Evolutionary conservation across 169 alveolate species (phyloP), one percentile per base, ranked within the genome.

Genomic region (Cytauxzoon felis): DNA sequence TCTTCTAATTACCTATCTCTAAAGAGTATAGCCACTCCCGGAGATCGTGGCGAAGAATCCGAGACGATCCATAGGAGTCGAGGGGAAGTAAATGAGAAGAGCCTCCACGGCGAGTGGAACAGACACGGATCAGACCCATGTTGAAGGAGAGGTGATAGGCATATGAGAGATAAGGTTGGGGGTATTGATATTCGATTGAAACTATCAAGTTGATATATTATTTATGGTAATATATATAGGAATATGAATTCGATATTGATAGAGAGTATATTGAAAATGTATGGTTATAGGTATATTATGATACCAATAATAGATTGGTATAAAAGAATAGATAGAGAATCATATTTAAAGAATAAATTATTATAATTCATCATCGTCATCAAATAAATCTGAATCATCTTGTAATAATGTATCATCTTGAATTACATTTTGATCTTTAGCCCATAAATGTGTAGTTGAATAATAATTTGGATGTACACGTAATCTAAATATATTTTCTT

Each of bases 381-480:
- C 13, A 48, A 16, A 11, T 13, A 38, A 38, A 38, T 38, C 45
- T 38, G 13, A 13, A 13, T 16, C 57, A 16, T 48, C 57, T 13
- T n/a, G 13, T 38, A n/a, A 38, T 13, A 13, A 13, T 13, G 13
- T 16, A 43, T 48, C 13, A 48, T 48, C 26, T 48, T 16, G 13
- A 13, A 13, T 13, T 48, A 48, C 26, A n/a, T n/a, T 13, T 13
- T 48, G 5, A 9, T 68, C 38, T 69, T 84, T 33, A 5, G 49
- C 26, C 78, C 78, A 73, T 13, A 73, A 48, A 30, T 73, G 84
- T n/a, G 84, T 21, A 3, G 71, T 48, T 21, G 84, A 73, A 59
- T 58, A 63, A 38, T 85, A 85, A 69, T 85, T 85, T 43, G 91
- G 91, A 56, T 85, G 91, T 5, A 80, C 87, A 41, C 91, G 30